These are phyloP conservation scores for Dendrothele bispora DNA, from an alignment of 768 basidiomycete species.

Conservation along the genomic window DNA sequence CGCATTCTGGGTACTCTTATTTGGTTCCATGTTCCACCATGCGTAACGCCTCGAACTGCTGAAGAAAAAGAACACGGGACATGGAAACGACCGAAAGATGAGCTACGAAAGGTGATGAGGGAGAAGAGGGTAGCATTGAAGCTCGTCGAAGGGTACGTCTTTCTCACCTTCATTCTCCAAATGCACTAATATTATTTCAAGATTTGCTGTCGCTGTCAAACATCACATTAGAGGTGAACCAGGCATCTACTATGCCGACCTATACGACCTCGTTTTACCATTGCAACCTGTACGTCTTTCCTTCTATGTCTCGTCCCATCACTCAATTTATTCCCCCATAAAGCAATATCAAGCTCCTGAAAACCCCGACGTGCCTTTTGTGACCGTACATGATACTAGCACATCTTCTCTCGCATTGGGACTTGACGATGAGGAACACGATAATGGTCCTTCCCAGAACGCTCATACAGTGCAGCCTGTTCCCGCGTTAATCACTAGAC, in stretches of 20 bases:
- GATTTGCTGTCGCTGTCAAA: slow-evolving; percentile 49
- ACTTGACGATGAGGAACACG: background rate
- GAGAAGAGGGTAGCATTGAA: slow-evolving; percentile 64
- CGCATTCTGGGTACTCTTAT: slow-evolving; percentile 52
- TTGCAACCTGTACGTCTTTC: slow-evolving; percentile 47
- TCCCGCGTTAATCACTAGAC: too few relatives aligned
- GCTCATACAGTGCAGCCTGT: too few relatives aligned
- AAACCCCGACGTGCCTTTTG: slow-evolving; percentile 10
- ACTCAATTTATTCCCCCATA: background rate
- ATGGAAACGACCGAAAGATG: slow-evolving; percentile 34
- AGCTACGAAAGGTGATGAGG: slow-evolving; percentile 51
- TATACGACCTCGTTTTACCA: slow-evolving; percentile 56
- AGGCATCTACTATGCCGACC: slow-evolving; percentile 62
- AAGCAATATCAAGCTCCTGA: slow-evolving; percentile 35
- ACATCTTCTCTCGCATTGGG: background rate
- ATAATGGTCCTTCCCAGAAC: too few relatives aligned
- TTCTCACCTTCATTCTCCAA: background rate
- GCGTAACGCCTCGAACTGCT: slow-evolving; percentile 38
- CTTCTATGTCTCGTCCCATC: background rate
- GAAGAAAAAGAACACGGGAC: slow-evolving; percentile 34
- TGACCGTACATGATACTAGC: background rate
- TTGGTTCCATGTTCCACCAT: slow-evolving; percentile 63
- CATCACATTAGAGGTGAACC: slow-evolving; percentile 42
- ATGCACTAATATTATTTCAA: slow-evolving; percentile 15
- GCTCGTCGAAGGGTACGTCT: slow-evolving; percentile 52